These are phyloP conservation scores for Chondrostereum purpureum DNA, from an alignment of 1,284 basidiomycete species.

Conservation along the genomic window DNA sequence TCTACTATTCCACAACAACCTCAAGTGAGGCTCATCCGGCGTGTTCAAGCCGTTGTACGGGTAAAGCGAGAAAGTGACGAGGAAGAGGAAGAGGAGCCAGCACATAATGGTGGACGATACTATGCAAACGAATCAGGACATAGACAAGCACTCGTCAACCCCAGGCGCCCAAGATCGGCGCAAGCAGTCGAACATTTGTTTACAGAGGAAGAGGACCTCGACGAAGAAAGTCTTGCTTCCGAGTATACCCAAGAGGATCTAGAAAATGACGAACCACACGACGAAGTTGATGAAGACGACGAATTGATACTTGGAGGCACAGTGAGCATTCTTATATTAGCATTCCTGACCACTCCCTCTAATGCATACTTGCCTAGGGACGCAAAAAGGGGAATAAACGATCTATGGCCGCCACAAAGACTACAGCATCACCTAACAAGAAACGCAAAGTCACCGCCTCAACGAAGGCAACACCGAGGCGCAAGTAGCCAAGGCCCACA, in stretches of 20 bases:
- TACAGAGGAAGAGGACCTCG: slow-evolving; percentile 15
- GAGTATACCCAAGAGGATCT: no score
- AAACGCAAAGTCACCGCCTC: slow-evolving; percentile 23
- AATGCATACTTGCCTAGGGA: no score
- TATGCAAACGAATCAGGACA: no score
- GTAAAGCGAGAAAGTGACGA: slow-evolving; percentile 22
- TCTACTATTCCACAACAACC: slow-evolving; percentile 6
- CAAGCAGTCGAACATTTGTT: background rate
- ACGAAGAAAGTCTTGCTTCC: slow-evolving; percentile 14
- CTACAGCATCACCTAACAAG: slow-evolving; percentile 21
- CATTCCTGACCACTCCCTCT: slow-evolving; percentile 4
- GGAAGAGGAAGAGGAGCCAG: slow-evolving; percentile 3
- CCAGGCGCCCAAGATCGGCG: no score
- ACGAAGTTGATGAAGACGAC: slow-evolving; percentile 40
- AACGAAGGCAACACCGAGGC: no score
- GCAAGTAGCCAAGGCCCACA: no score
- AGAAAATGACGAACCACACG: slow-evolving; percentile 14
- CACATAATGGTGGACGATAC: background rate
- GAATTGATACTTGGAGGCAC: slow-evolving; percentile 48
- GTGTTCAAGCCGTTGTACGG: slow-evolving; percentile 32
- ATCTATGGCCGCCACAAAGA: background rate
- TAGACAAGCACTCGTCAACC: slow-evolving; percentile 5
- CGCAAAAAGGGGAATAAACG: no score
- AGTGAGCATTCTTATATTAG: slow-evolving; percentile 26
- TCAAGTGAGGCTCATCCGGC: slow-evolving; percentile 24